phyloP scores from a whole-genome alignment of 805 yeast genomes.

The Cyberlindnera misumaiensis region DNA sequence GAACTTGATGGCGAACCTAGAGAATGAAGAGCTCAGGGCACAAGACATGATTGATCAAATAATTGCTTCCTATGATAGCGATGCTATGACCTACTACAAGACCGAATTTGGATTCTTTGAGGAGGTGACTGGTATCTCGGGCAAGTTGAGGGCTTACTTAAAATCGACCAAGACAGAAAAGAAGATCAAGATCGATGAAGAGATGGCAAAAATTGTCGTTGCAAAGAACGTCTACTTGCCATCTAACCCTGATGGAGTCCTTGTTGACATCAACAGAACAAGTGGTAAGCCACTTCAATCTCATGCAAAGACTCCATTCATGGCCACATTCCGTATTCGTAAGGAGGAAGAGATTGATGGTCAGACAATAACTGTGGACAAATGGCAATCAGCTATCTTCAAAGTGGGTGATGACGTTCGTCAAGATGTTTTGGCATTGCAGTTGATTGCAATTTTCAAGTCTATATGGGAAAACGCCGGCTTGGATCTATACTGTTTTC shows the following conservation, averaged over 20 bases:
- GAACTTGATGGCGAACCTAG: slow-evolving; percentile 94
- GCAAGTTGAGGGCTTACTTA: slow-evolving; percentile 89
- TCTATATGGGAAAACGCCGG: slow-evolving; percentile 87
- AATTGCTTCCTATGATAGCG: slow-evolving; percentile 50
- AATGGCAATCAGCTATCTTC: slow-evolving; percentile 93
- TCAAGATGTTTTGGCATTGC: slow-evolving; percentile 92
- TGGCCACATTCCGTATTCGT: slow-evolving; percentile 89
- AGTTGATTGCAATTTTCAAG: slow-evolving; percentile 84
- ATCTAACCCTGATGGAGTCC: slow-evolving; percentile 93
- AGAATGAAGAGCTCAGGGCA: slow-evolving; percentile 79
- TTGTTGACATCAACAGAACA: slow-evolving; percentile 82
- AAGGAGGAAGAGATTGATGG: slow-evolving; percentile 43
- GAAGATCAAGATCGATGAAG: slow-evolving; percentile 93
- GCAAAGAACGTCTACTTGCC: slow-evolving; percentile 87
- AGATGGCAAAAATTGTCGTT: slow-evolving; percentile 72
- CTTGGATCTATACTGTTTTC: slow-evolving; percentile 84
- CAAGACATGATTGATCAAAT: slow-evolving; percentile 65
- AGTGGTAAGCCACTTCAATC: slow-evolving; percentile 94
- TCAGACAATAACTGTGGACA: slow-evolving; percentile 42
- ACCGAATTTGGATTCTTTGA: slow-evolving; percentile 84
- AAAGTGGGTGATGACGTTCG: slow-evolving; percentile 99
- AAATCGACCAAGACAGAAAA: slow-evolving; percentile 93
- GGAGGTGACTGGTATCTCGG: slow-evolving; percentile 90
- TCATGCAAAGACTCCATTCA: slow-evolving; percentile 97
- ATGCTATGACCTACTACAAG: slow-evolving; percentile 63